Percentiles rank a stretch among this genome's conserved stretches.
phyloP scores from a whole-genome alignment of 2,329 filamentous ascomycete species.

The Ophiostoma piceae region DNA sequence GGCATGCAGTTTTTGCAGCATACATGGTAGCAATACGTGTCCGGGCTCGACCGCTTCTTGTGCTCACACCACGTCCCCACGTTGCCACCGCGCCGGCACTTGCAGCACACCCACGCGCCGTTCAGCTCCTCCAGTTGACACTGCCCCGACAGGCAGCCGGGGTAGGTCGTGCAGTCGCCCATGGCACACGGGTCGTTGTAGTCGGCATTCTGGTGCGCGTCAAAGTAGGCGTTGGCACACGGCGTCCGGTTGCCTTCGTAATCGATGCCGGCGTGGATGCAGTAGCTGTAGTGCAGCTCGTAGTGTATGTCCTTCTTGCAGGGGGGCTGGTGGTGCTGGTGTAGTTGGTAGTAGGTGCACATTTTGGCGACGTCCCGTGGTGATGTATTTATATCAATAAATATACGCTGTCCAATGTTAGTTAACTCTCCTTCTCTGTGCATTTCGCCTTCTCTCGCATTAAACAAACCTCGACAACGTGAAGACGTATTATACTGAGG shows the following conservation, averaged over 20 bases:
- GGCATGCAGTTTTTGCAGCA: conserved; percentile 43
- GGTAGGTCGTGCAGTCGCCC: conserved; percentile 43
- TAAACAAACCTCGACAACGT: too few species aligned
- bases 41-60: conserved; percentile 42
- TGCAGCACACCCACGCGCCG: conserved; percentile 48
- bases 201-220: conserved; percentile 34
- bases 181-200: conserved; percentile 42
- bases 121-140: conserved; percentile 47
- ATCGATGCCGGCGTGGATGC: conserved; percentile 24
- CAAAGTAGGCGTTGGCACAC: conserved; percentile 34
- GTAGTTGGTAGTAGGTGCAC: conserved; percentile 48
- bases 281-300: conserved; percentile 28
- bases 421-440: too few species aligned
- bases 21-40: conserved; percentile 50
- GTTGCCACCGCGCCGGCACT: conserved; percentile 45
- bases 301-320: conserved; percentile 25
- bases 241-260: conserved; percentile 26
- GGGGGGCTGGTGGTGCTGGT: conserved; percentile 41
- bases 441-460: too few species aligned
- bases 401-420: too few species aligned
- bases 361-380: conserved; percentile 33
- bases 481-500: too few species aligned
- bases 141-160: conserved; percentile 44
- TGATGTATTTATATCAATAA: too few species aligned
- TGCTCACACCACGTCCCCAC: conserved; percentile 43